These are phyloP conservation scores for Danielozyma ontarioensis DNA, from an alignment of 805 yeast species.

Conservation along the genomic window DNA sequence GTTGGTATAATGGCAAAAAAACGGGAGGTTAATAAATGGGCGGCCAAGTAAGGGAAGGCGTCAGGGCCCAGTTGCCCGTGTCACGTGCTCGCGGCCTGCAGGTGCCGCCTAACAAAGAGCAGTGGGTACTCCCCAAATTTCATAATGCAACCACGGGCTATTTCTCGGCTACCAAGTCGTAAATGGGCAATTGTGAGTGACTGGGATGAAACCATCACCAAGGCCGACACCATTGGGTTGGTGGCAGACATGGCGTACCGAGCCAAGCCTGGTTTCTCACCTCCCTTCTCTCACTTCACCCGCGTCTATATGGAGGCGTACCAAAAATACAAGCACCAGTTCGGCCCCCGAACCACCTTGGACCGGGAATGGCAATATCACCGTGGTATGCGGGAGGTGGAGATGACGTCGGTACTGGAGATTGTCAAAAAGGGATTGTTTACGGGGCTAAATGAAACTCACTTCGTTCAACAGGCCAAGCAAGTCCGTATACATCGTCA, in stretches of 20 bases:
- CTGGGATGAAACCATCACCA: conserved; percentile 66
- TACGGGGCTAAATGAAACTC: conserved; percentile 28
- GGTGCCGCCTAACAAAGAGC: too few relatives aligned
- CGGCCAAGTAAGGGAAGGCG: too few relatives aligned
- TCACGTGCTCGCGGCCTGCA: too few relatives aligned
- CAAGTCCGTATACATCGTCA: conserved; percentile 36
- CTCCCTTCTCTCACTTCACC: conserved; percentile 40
- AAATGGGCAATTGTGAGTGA: conserved; percentile 39
- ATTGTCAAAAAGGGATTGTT: conserved; percentile 36
- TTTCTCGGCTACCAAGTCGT: background rate
- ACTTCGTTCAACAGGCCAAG: conserved; percentile 29
- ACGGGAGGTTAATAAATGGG: too few relatives aligned
- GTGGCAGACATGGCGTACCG: conserved; percentile 46
- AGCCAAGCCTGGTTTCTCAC: conserved; percentile 29
- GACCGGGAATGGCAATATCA: conserved; percentile 44
- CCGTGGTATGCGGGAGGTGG: conserved; percentile 39
- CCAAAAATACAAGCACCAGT: conserved; percentile 19
- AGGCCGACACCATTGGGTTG: conserved; percentile 47
- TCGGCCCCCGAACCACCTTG: conserved; percentile 26
- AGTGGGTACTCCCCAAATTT: too few relatives aligned
- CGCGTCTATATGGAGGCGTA: conserved; percentile 38
- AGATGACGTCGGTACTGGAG: conserved; percentile 43
- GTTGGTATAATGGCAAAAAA: too few relatives aligned
- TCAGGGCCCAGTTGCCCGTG: too few relatives aligned
- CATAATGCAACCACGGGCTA: too few relatives aligned